Conservation (phyloP, 202 grass and related monocot species). For the Brachypodium distachyon region DNA sequence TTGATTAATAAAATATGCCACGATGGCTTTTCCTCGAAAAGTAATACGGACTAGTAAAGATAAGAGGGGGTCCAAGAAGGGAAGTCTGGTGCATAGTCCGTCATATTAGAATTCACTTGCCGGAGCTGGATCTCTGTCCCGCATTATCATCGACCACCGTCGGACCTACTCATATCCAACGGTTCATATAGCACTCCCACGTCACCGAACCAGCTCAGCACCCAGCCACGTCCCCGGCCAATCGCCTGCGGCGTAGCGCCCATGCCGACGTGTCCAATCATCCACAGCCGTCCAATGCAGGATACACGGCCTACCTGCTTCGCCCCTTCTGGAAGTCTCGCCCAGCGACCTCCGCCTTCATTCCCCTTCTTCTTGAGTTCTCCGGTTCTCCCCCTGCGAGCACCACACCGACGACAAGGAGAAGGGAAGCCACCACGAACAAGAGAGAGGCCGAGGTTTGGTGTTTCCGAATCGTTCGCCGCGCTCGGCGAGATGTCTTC, state of each 20-base stretch:
- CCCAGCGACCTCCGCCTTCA: neutral
- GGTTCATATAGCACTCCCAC: neutral
- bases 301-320: neutral
- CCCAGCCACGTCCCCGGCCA: conserved; percentile 17
- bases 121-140: no score
- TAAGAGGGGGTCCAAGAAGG: no score
- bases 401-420: neutral
- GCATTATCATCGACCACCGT: neutral
- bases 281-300: neutral
- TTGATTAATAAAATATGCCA: no score
- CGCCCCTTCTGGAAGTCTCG: conserved; percentile 20
- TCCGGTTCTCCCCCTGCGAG: neutral
- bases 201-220: conserved; percentile 11
- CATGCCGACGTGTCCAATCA: neutral
- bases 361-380: neutral
- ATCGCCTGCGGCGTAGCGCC: neutral
- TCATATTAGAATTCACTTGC: no score
- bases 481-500: conserved; percentile 46
- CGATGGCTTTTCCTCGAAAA: no score
- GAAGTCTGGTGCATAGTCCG: no score
- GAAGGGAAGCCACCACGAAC: neutral
- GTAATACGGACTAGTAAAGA: no score
- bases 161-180: conserved; percentile 16
- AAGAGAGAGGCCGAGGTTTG: neutral
- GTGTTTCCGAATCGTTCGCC: neutral